Evolutionary conservation across 352 stramenopile genomes (phyloP), one percentile per base, ranked within the genome.

Genomic region (Phytopythium aichiense): DNA sequence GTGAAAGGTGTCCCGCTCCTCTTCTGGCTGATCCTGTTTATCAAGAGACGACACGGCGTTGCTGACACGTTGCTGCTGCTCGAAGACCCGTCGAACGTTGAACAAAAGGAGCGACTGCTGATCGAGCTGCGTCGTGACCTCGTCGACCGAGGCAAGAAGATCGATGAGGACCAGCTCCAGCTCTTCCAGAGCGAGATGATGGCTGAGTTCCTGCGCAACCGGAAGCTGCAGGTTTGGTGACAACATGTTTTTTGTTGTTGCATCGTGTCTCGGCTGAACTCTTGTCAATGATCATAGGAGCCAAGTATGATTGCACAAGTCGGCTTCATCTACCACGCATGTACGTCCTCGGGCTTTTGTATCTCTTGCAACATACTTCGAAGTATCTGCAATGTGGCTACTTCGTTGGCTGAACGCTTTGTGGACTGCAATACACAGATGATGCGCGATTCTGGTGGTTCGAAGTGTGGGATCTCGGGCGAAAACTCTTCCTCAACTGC

Each of bases 271-370:
- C 1, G 23, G 12, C 25, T 37, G 48, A 54, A 4, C 20, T 57
- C 7, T 4, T 57, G 7, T 18, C 25, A 12, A 11, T 13, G n/a
- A 50, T 33, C 22, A 2, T 57, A 91, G 82, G 76, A 90, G 51
- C 83, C 83, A n/a, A 89, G 68, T 31, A 87, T 81, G 51, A 64
- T 89, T 28, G 83, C 81, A 0, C 80, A 89, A 77, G 81, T 92
- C 18, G 83, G 81, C 2, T 92, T 92, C 60, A 91, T 92, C 56
- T 92, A 91, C 52, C 65, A 86, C 61, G 87, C 83, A 16, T 92
- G 83, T 90, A 63, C 23, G 78, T 73, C 30, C 0, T 23, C 28
- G 11, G n/a, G 31, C 49, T 42, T 28, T 30, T 7, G 38, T n/a
- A 6, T 33, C 20, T 9, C 23, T 43, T 16, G 37, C 13, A 20